Evolutionary conservation across 1,284 basidiomycete genomes (phyloP).

Genomic region (Sanghuangporus sanghuang): DNA sequence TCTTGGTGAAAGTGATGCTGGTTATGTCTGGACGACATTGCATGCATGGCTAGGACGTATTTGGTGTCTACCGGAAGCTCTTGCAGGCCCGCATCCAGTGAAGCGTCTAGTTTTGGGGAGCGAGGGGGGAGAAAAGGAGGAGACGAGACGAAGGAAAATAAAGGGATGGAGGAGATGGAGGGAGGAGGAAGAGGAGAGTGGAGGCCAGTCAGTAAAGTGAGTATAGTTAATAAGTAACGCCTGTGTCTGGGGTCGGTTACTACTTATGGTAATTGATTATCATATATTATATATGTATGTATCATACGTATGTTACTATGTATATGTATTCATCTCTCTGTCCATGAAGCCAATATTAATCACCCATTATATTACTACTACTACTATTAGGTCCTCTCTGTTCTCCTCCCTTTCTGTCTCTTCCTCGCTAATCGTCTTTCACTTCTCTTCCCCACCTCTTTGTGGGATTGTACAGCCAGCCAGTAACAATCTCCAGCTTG

Average conservation of each 20-base stretch:
- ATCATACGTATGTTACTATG: too few relatives aligned
- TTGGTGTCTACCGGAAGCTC: background rate
- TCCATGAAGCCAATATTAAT: background rate
- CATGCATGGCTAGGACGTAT: conserved; percentile 4
- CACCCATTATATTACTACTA: background rate
- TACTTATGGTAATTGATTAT: background rate
- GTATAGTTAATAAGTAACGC: background rate
- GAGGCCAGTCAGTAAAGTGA: conserved; percentile 9
- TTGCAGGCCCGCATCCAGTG: background rate
- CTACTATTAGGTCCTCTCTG: background rate
- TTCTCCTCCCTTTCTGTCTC: background rate
- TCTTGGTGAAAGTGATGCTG: conserved; percentile 4
- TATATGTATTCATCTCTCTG: background rate
- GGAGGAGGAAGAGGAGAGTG: conserved; percentile 14
- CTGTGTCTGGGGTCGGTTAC: background rate
- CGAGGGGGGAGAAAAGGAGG: background rate
- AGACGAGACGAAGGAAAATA: background rate
- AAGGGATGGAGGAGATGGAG: background rate
- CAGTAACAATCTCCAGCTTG: background rate
- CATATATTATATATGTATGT: too few relatives aligned
- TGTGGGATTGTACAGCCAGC: background rate
- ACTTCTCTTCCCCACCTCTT: background rate
- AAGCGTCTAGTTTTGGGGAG: background rate
- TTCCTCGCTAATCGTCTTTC: background rate
- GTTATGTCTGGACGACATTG: background rate